Percentiles rank a stretch among this genome's conserved stretches.
These are phyloP conservation scores for Gaeumannomyces sp. DNA, from an alignment of 2,329 filamentous ascomycete species.

Conservation along the genomic window DNA sequence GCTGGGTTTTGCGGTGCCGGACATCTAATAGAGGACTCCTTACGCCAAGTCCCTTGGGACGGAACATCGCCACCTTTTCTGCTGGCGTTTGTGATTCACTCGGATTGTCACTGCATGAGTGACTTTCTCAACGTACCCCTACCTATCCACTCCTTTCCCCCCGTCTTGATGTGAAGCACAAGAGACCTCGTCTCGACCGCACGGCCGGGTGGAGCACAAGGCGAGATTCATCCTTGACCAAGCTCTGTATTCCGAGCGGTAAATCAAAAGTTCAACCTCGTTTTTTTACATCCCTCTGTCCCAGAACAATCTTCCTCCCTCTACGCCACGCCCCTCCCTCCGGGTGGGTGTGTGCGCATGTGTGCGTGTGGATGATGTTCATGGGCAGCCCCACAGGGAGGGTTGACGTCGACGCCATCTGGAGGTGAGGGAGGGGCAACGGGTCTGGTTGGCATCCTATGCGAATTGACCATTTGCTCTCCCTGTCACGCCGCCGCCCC, in stretches of 20 bases:
- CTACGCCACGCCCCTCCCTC: neutral
- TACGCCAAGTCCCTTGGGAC: neutral
- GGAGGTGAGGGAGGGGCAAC: constrained; percentile 24
- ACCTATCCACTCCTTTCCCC: neutral
- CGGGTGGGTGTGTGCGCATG: constrained; percentile 1
- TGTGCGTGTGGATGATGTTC: neutral
- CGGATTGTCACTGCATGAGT: neutral
- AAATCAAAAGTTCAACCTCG: constrained; percentile 38
- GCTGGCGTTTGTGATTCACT: neutral
- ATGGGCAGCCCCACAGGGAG: constrained; percentile 8
- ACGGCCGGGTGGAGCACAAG: constrained; percentile 72
- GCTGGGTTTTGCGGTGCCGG: neutral
- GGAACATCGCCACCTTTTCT: neutral
- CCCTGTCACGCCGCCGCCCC: constrained; percentile 28
- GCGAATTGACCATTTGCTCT: constrained; percentile 40
- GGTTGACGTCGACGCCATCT: constrained; percentile 21
- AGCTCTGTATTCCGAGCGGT: constrained; percentile 72
- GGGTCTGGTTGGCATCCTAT: constrained; percentile 26
- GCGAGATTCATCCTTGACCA: constrained; percentile 65
- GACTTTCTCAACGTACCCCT: neutral
- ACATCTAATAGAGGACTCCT: neutral
- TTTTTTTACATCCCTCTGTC: constrained; percentile 12
- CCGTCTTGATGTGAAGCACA: neutral
- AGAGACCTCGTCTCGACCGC: constrained; percentile 36
- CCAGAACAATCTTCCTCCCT: constrained; percentile 10